Evolutionary conservation across 1,139 yeast species (phyloP).

Genomic region (Arxiozyma slooffiae): DNA sequence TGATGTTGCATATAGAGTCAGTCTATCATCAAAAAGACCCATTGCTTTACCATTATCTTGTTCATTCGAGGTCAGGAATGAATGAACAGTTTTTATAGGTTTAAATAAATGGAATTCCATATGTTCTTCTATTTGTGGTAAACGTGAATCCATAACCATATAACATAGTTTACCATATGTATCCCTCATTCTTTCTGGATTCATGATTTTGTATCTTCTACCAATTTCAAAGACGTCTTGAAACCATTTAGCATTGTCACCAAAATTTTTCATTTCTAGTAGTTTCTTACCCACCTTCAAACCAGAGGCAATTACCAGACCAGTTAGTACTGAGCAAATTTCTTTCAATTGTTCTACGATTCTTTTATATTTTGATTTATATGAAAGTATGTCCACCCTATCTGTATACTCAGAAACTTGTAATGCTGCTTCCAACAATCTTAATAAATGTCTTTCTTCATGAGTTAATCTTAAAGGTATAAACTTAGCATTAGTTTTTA

Average conservation of each 20-base stretch:
- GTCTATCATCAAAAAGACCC: slow-evolving; percentile 44
- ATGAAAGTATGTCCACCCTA: slow-evolving; percentile 55
- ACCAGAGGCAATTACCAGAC: slow-evolving; percentile 62
- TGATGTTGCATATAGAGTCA: slow-evolving; percentile 50
- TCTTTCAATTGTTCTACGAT: slow-evolving; percentile 60
- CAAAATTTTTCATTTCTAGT: slow-evolving; percentile 52
- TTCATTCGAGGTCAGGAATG: slow-evolving; percentile 34
- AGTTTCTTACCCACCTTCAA: slow-evolving; percentile 55
- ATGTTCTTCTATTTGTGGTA: slow-evolving; percentile 55
- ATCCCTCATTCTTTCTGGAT: slow-evolving; percentile 67
- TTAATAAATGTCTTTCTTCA: slow-evolving; percentile 55
- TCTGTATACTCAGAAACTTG: slow-evolving; percentile 70
- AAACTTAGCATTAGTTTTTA: slow-evolving; percentile 41
- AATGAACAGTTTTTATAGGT: slow-evolving; percentile 54
- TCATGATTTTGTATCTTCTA: slow-evolving; percentile 67
- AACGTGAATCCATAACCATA: slow-evolving; percentile 70
- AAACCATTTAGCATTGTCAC: slow-evolving; percentile 60
- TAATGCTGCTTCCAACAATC: slow-evolving; percentile 58
- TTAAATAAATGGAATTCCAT: slow-evolving; percentile 64
- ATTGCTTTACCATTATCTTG: slow-evolving; percentile 35
- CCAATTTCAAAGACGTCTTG: slow-evolving; percentile 61
- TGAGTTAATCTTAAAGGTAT: slow-evolving; percentile 57
- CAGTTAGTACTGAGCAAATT: slow-evolving; percentile 64
- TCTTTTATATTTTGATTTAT: slow-evolving; percentile 53
- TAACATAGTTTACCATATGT: slow-evolving; percentile 66